Conservation (phyloP, 2,329 filamentous ascomycete species). For the Claviceps quebecensis region DNA sequence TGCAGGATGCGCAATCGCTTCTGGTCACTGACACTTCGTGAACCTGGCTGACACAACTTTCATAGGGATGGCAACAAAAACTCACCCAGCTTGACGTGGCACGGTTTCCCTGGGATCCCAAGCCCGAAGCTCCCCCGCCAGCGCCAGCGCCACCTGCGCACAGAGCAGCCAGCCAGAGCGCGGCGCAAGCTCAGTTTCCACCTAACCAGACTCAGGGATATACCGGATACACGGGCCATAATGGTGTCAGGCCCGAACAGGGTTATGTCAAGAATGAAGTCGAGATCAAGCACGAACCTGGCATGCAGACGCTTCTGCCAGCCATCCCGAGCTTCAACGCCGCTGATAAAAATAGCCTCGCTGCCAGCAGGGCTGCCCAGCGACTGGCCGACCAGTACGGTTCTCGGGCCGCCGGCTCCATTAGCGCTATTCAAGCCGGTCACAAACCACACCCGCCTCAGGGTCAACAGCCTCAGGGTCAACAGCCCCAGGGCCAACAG, state of each 20-base stretch:
- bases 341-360: conserved; percentile 25
- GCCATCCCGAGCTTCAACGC: conserved; percentile 20
- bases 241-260: conserved; percentile 31
- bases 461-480: no score
- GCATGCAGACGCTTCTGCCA: conserved; percentile 17
- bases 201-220: conserved; percentile 18
- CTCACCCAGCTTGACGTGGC: conserved; percentile 75
- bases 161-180: conserved; percentile 9
- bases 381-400: conserved; percentile 48
- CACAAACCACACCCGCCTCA: conserved; percentile 10
- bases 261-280: conserved; percentile 33
- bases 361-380: conserved; percentile 40
- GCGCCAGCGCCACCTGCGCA: conserved; percentile 18
- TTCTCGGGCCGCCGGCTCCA: conserved; percentile 48
- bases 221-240: conserved; percentile 16
- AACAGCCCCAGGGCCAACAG: no score
- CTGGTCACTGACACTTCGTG: neutral
- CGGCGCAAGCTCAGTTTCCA: conserved; percentile 19
- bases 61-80: conserved; percentile 85
- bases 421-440: conserved; percentile 44
- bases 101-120: conserved; percentile 88
- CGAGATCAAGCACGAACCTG: conserved; percentile 31
- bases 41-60: conserved; percentile 5
- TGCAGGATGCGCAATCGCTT: no score
- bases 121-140: conserved; percentile 44